Evolutionary conservation across 805 yeast species (phyloP).

Genomic region (Pichia manshurica): DNA sequence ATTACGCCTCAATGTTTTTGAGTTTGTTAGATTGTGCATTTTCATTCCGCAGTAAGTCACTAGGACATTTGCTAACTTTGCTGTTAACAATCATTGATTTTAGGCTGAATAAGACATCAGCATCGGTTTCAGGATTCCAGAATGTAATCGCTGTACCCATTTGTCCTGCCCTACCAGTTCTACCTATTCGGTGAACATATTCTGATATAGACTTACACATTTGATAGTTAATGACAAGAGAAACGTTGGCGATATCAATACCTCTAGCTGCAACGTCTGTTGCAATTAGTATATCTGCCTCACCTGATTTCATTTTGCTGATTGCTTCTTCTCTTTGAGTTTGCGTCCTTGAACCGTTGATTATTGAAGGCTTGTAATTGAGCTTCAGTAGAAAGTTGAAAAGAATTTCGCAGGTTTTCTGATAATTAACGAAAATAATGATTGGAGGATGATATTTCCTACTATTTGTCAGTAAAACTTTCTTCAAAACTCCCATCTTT

Average conservation of each 20-base stretch:
- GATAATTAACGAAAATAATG: constrained; percentile 77
- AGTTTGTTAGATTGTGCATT: not conserved
- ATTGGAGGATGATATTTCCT: constrained; percentile 52
- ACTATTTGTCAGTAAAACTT: constrained; percentile 27
- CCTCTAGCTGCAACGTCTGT: constrained; percentile 98
- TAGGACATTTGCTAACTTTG: constrained; percentile 34
- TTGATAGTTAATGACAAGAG: constrained; percentile 81
- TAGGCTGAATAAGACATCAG: constrained; percentile 45
- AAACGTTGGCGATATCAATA: constrained; percentile 81
- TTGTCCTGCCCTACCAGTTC: constrained; percentile 94
- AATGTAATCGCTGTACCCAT: constrained; percentile 73
- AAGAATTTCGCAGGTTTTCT: constrained; percentile 64
- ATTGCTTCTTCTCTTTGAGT: constrained; percentile 79
- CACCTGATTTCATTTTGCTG: constrained; percentile 47
- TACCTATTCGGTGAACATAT: constrained; percentile 88
- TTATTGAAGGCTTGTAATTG: constrained; percentile 48
- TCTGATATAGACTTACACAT: constrained; percentile 75
- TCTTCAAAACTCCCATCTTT: constrained; percentile 39
- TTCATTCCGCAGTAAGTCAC: constrained; percentile 29
- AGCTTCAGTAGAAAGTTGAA: constrained; percentile 42
- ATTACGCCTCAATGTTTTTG: constrained; percentile 11
- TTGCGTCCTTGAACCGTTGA: constrained; percentile 88
- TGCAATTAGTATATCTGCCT: constrained; percentile 66
- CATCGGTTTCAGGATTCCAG: constrained; percentile 48
- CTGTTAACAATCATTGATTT: constrained; percentile 42